phyloP scores from a whole-genome alignment of 768 basidiomycete species.

The Xerocomellus intermedius region DNA sequence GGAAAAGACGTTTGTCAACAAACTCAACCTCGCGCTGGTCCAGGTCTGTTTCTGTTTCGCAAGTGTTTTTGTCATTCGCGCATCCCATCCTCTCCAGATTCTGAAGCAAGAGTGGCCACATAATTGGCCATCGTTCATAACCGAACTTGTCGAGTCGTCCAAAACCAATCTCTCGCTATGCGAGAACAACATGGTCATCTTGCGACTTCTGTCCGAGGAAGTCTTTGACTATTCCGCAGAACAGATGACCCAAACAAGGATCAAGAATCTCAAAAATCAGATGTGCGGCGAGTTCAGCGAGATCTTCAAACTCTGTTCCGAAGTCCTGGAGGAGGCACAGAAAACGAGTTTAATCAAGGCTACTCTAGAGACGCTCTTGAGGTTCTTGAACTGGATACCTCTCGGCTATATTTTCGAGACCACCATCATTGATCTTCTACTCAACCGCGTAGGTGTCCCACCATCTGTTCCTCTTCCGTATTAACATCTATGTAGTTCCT shows the following conservation, averaged over 20 bases:
- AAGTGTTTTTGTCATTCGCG: neutral
- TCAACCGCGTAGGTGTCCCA: slow-evolving; percentile 71
- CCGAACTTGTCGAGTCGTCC: slow-evolving; percentile 95
- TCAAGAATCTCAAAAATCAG: slow-evolving; percentile 95
- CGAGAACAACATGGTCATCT: slow-evolving; percentile 99
- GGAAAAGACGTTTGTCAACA: slow-evolving; percentile 94
- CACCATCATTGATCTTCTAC: slow-evolving; percentile 89
- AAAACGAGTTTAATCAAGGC: slow-evolving; percentile 93
- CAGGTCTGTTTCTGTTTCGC: slow-evolving; percentile 53
- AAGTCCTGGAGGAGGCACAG: slow-evolving; percentile 95
- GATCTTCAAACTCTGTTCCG: slow-evolving; percentile 96
- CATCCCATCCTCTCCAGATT: slow-evolving; percentile 53
- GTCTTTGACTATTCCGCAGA: slow-evolving; percentile 99
- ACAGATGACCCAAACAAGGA: slow-evolving; percentile 97
- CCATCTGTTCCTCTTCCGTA: slow-evolving; percentile 8
- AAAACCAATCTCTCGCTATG: slow-evolving; percentile 94
- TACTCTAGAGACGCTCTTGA: slow-evolving; percentile 89
- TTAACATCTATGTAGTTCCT: slow-evolving; percentile 65
- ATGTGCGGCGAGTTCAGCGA: slow-evolving; percentile 98
- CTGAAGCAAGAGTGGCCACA: slow-evolving; percentile 99
- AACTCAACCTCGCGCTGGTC: slow-evolving; percentile 94
- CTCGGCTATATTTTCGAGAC: slow-evolving; percentile 99
- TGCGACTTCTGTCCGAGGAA: slow-evolving; percentile 96
- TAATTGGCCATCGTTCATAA: slow-evolving; percentile 97
- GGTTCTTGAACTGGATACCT: slow-evolving; percentile 99